A percentile compares a stretch with the other conserved stretches of the same genome.
Conservation (phyloP, 2,329 filamentous ascomycete genomes). For the Aspergillus tubingensis region DNA sequence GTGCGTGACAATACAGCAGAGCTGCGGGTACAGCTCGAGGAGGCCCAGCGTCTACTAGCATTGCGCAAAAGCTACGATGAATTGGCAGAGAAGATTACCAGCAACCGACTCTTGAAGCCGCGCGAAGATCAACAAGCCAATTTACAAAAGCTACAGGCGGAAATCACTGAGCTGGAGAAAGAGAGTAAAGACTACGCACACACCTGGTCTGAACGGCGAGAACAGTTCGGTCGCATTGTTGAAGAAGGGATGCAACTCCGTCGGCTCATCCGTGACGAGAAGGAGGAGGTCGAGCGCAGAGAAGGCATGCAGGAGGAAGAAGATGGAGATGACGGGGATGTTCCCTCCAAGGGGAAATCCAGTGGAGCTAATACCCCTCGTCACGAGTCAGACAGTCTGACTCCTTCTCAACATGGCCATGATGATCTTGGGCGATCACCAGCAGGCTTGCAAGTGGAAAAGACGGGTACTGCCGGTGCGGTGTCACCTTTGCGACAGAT, state of each 20-base stretch:
- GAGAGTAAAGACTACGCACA: slow-evolving; percentile 79
- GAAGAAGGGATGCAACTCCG: slow-evolving; percentile 87
- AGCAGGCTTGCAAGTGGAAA: slow-evolving; percentile 35
- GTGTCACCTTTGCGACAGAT: slow-evolving; percentile 43
- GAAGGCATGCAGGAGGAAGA: slow-evolving; percentile 73
- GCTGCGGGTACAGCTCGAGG: slow-evolving; percentile 73
- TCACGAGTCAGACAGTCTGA: slow-evolving; percentile 49
- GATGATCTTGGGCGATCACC: slow-evolving; percentile 35
- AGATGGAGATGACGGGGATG: slow-evolving; percentile 58
- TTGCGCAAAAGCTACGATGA: slow-evolving; percentile 85
- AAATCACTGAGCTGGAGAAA: slow-evolving; percentile 82
- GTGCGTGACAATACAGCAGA: slow-evolving; percentile 74
- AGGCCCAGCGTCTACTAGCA: slow-evolving; percentile 71
- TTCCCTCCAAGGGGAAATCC: slow-evolving; percentile 50
- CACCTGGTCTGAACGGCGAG: slow-evolving; percentile 81
- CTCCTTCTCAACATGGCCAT: slow-evolving; percentile 37
- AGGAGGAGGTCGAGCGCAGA: slow-evolving; percentile 86
- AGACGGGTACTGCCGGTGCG: slow-evolving; percentile 30
- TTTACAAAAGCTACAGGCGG: slow-evolving; percentile 78
- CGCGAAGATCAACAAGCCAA: slow-evolving; percentile 80
- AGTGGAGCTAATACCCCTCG: slow-evolving; percentile 54
- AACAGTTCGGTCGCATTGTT: slow-evolving; percentile 86
- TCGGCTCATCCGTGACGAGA: slow-evolving; percentile 86
- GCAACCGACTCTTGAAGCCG: slow-evolving; percentile 74
- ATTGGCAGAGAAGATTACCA: slow-evolving; percentile 81